Base-by-base conservation (phyloP, 2,329 filamentous ascomycete genomes). In the Trichoderma cornu-damae region DNA sequence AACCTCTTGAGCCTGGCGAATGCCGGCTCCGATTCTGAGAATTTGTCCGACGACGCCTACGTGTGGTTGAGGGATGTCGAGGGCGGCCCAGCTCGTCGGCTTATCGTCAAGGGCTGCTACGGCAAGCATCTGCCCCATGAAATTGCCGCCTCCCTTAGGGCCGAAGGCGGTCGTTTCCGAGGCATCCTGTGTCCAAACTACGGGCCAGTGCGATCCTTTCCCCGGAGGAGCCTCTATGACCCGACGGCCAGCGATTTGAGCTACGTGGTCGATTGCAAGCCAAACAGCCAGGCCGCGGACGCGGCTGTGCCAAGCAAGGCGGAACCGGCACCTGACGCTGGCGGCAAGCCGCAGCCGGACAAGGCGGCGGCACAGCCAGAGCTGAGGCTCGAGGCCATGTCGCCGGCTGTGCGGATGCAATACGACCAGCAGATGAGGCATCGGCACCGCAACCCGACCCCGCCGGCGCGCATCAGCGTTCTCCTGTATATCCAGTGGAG, bases 401-500 rank as follows among this genome's bases (percentile, higher is more conserved):
- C 3, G 6, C 5, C 18, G 24, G 1, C n/a, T 4, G 14, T 20
- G 14, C 24, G 20, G 18, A 6, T 24, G 14, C 22, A 35, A 8
- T 6, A 22, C 3, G 14, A 14, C 14, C 6, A 4, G 22, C 34
- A 35, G 6, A 18, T 8, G 24, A 28, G 8, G n/a, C 4, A 8
- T 9, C 34, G 6, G 20, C 5, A 7, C n/a, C 16, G 3, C 34
- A 40, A 2, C 11, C n/a, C 6, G 28, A 16, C 11, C n/a, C n/a
- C 12, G n/a, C 34, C 18, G 7, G 7, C 22, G 6, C 26, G 16
- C 16, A 11, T 12, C 9, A 30, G 16, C 37, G 63, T 69, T 7
- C 61, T 67, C 16, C 61, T 72, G 34, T 60, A 60, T 47, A 63
- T 72, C 56, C 58, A 42, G 46, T 69, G 67, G 68, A 35, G 47